Conservation (phyloP, 768 basidiomycete genomes). For the Aureoboletus auriporus region DNA sequence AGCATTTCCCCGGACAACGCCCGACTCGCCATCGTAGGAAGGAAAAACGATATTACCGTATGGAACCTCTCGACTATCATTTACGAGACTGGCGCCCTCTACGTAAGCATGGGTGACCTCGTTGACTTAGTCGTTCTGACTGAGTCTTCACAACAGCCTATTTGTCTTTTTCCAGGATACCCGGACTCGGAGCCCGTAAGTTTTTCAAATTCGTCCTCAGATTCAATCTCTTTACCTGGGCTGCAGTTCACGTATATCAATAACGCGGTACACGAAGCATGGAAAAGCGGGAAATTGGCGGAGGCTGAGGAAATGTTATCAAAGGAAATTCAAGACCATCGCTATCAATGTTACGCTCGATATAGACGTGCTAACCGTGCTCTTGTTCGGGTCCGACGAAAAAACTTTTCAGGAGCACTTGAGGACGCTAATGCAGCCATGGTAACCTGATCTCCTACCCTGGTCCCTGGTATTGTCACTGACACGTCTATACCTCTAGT, state of each 20-base stretch:
- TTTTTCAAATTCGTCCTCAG: not conserved
- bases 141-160: conserved; percentile 1
- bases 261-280: not conserved
- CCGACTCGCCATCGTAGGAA: conserved; percentile 1
- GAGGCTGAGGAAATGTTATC: conserved; percentile 6
- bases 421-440: not conserved
- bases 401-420: conserved; percentile 4
- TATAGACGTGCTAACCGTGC: conserved; percentile 14
- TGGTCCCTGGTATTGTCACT: not conserved
- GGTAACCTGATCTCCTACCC: not conserved
- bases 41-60: not conserved
- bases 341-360: not conserved
- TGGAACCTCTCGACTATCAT: not conserved
- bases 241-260: conserved; percentile 13
- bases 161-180: not conserved
- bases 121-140: not conserved
- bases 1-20: conserved; percentile 4
- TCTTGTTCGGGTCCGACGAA: conserved; percentile 7
- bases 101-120: not conserved
- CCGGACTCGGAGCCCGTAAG: conserved; percentile 7
- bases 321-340: conserved; percentile 7
- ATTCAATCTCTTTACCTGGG: not conserved
- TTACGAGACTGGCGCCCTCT: not conserved
- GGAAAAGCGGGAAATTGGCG: conserved; percentile 6
- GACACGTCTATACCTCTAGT: not conserved